These are phyloP conservation scores for Malassezia nana DNA, from an alignment of 1,284 basidiomycete species.

Conservation along the genomic window DNA sequence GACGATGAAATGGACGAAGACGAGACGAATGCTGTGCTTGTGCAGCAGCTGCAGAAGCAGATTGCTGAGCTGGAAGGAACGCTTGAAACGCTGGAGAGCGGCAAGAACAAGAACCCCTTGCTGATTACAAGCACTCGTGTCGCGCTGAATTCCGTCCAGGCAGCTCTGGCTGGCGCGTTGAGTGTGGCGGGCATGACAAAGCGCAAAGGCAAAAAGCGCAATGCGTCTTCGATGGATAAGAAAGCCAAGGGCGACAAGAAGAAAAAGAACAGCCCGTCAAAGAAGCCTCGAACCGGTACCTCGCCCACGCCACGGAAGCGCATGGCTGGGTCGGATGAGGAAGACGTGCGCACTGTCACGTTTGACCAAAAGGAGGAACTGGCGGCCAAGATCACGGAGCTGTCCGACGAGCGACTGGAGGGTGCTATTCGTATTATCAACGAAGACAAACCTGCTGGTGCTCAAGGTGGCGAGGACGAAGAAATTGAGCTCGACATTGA, in stretches of 20 bases:
- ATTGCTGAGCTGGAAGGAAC: constrained; percentile 34
- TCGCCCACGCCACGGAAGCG: constrained; percentile 16
- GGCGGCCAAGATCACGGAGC: constrained; percentile 45
- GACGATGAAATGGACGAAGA: constrained; percentile 34
- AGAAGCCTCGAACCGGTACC: constrained; percentile 26
- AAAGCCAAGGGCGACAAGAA: constrained; percentile 20
- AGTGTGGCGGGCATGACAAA: constrained; percentile 11
- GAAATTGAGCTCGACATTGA: constrained; percentile 49
- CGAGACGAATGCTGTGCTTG: constrained; percentile 19
- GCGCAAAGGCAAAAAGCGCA: constrained; percentile 31
- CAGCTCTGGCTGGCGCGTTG: constrained; percentile 17
- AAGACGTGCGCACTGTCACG: constrained; percentile 41
- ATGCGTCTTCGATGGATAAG: constrained; percentile 17
- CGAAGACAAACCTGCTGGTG: constrained; percentile 44
- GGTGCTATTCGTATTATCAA: constrained; percentile 47
- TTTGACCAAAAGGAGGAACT: constrained; percentile 48
- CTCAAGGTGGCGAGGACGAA: constrained; percentile 36
- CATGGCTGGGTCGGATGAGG: constrained; percentile 30
- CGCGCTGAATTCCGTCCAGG: constrained; percentile 31
- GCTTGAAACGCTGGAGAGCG: constrained; percentile 31
- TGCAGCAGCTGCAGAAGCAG: constrained; percentile 31
- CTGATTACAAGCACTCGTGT: constrained; percentile 35
- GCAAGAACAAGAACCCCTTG: constrained; percentile 35
- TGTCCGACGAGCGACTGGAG: constrained; percentile 45
- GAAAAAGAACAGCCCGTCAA: constrained; percentile 3